Conservation (phyloP, 352 stramenopile species). For the Phytophthora fragariaefolia region DNA sequence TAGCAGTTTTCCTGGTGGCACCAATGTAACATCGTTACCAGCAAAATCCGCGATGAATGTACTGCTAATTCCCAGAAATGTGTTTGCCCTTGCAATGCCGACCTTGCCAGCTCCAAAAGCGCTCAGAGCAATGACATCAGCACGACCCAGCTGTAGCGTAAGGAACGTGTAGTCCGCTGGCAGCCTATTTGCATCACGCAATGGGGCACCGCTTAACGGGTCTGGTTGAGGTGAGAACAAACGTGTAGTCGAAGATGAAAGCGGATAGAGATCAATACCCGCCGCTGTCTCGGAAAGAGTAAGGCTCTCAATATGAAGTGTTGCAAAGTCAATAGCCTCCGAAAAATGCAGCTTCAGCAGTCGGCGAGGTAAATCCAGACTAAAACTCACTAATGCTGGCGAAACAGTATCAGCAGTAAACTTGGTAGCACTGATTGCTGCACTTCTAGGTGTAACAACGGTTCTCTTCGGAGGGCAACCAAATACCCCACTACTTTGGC, state of each 20-base stretch:
- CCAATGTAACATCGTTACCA: conserved; percentile 47
- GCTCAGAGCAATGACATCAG: conserved; percentile 48
- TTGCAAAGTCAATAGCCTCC: conserved; percentile 58
- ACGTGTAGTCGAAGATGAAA: conserved; percentile 46
- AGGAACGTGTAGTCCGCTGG: conserved; percentile 69
- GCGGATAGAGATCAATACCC: conserved; percentile 38
- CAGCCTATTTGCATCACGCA: conserved; percentile 53
- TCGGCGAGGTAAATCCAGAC: conserved; percentile 54
- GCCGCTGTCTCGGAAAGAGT: conserved; percentile 49
- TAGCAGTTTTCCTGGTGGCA: conserved; percentile 29
- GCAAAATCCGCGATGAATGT: conserved; percentile 60
- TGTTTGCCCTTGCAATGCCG: conserved; percentile 50
- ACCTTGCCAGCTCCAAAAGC: conserved; percentile 55
- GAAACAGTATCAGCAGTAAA: conserved; percentile 57
- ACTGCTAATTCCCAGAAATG: conserved; percentile 51
- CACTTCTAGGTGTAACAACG: conserved; percentile 15
- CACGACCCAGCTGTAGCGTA: conserved; percentile 51
- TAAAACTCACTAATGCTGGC: conserved; percentile 63
- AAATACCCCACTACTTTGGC: conserved; percentile 34
- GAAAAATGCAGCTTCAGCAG: conserved; percentile 77
- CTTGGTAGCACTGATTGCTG: conserved; percentile 34
- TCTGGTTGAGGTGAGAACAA: conserved; percentile 62
- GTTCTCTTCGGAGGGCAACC: conserved; percentile 42
- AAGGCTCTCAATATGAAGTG: conserved; percentile 42
- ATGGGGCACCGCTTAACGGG: conserved; percentile 50